phyloP scores from a whole-genome alignment of 1,139 yeast species.

The Zygoascus meyerae region DNA sequence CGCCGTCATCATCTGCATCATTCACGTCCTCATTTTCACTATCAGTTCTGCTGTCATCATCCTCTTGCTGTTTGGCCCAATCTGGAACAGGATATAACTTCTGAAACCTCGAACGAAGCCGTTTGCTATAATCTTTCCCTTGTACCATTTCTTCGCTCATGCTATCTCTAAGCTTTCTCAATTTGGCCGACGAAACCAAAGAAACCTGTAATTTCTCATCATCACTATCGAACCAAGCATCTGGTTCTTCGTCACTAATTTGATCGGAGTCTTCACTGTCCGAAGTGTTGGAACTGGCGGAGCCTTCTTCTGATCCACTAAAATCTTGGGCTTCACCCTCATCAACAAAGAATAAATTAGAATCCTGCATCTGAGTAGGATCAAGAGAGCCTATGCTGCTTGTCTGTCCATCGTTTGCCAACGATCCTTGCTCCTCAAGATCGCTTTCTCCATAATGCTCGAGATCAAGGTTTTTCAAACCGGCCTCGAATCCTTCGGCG shows the following conservation, averaged over 20 bases:
- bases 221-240: constrained; percentile 90
- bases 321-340: constrained; percentile 27
- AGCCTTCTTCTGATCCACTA: constrained; percentile 45
- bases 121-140: constrained; percentile 62
- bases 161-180: constrained; percentile 64
- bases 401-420: constrained; percentile 31
- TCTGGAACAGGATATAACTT: constrained; percentile 81
- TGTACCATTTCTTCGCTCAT: constrained; percentile 53
- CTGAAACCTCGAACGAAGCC: constrained; percentile 80
- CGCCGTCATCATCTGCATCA: constrained; percentile 35
- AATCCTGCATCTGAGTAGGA: constrained; percentile 32
- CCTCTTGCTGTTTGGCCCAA: constrained; percentile 53
- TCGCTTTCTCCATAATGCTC: constrained; percentile 40
- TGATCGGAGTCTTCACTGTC: constrained; percentile 26
- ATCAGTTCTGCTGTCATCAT: constrained; percentile 21
- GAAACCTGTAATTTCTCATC: constrained; percentile 71
- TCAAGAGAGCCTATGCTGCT: constrained; percentile 28
- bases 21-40: constrained; percentile 32
- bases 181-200: constrained; percentile 50
- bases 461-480: constrained; percentile 51
- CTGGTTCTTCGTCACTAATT: constrained; percentile 34
- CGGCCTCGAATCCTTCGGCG: constrained; percentile 65
- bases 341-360: constrained; percentile 32
- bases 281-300: constrained; percentile 51
- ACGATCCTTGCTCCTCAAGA: constrained; percentile 39